These are phyloP conservation scores for Colletotrichum echinochloae DNA, from an alignment of 2,329 filamentous ascomycete species.

Conservation along the genomic window DNA sequence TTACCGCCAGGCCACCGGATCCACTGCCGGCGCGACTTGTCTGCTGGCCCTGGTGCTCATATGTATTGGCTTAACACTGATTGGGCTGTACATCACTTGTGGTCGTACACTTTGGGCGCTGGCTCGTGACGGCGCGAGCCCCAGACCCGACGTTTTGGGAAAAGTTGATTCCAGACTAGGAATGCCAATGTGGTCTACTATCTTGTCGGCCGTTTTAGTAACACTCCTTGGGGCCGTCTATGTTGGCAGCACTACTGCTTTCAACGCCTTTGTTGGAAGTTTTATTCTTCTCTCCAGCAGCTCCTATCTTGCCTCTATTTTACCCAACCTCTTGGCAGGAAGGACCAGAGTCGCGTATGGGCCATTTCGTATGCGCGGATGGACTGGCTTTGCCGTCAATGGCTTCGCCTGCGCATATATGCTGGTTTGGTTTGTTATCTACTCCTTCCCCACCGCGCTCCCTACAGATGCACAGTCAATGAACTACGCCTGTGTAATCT, in stretches of 20 bases:
- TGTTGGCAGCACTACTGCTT: conserved; percentile 74
- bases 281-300: conserved; percentile 55
- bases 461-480: conserved; percentile 61
- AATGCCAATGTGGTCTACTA: conserved; percentile 61
- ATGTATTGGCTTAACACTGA: conserved; percentile 51
- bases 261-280: conserved; percentile 72
- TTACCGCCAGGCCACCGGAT: conserved; percentile 70
- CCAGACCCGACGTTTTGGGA: conserved; percentile 47
- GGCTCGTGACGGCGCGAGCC: conserved; percentile 54
- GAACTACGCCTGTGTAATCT: conserved; percentile 64
- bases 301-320: conserved; percentile 73
- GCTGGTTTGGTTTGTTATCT: conserved; percentile 71
- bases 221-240: conserved; percentile 73
- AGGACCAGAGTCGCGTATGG: conserved; percentile 59
- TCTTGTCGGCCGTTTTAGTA: conserved; percentile 55
- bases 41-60: conserved; percentile 58
- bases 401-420: conserved; percentile 68
- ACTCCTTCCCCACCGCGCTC: conserved; percentile 66
- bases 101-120: conserved; percentile 56
- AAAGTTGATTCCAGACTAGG: conserved; percentile 47
- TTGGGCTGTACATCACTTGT: conserved; percentile 54
- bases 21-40: conserved; percentile 61
- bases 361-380: conserved; percentile 66
- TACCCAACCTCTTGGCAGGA: conserved; percentile 65
- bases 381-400: conserved; percentile 63